Evolutionary conservation across 1,139 yeast species (phyloP).

Genomic region (Lodderomyces metapsilosis): DNA sequence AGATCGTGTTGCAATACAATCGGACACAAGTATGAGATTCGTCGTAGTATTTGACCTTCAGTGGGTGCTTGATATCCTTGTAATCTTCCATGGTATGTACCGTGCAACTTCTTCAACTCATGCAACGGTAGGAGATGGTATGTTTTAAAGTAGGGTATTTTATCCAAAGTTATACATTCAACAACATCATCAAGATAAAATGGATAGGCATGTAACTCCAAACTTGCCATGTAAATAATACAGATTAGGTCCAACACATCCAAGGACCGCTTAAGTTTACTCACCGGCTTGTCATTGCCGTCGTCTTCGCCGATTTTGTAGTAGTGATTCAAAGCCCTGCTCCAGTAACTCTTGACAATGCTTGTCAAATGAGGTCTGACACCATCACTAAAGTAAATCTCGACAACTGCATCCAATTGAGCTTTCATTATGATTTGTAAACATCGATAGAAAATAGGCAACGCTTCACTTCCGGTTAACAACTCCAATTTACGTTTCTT

Average conservation of each 20-base stretch:
- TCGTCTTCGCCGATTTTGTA: neutral
- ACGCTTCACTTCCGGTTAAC: constrained; percentile 56
- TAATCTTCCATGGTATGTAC: constrained; percentile 21
- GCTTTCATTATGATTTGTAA: constrained; percentile 54
- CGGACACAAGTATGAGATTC: constrained; percentile 1
- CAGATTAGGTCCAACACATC: constrained; percentile 29
- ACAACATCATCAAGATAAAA: constrained; percentile 37
- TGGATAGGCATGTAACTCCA: constrained; percentile 34
- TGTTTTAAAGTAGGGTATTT: constrained; percentile 39
- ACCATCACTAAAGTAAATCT: constrained; percentile 12
- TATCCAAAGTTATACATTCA: constrained; percentile 27
- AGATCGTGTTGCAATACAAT: neutral
- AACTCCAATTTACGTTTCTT: constrained; percentile 13
- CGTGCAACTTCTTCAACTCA: constrained; percentile 24
- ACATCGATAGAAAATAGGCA: constrained; percentile 43
- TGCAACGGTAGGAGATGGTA: constrained; percentile 28
- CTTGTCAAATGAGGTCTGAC: constrained; percentile 36
- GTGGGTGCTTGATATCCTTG: constrained; percentile 32
- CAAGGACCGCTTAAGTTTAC: neutral
- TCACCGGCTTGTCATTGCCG: neutral
- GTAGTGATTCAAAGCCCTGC: constrained; percentile 12
- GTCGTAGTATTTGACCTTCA: constrained; percentile 24
- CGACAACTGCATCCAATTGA: constrained; percentile 36
- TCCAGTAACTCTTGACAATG: constrained; percentile 54
- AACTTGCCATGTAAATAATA: constrained; percentile 37